These are phyloP conservation scores for Gnomoniopsis smithogilvyi DNA, from an alignment of 2,329 filamentous ascomycete genomes.

Conservation along the genomic window DNA sequence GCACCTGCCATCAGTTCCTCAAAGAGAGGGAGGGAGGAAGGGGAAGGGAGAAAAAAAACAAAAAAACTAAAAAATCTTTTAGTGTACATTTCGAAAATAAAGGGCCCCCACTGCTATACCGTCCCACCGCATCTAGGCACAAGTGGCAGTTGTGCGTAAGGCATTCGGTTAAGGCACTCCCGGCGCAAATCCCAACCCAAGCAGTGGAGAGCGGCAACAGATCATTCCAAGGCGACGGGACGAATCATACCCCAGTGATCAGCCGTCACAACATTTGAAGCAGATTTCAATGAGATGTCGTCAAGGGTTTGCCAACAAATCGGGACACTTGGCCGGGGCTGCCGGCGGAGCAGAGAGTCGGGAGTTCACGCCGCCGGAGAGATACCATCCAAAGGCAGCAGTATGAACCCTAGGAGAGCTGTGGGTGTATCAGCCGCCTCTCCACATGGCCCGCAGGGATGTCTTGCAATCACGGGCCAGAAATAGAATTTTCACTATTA, in stretches of 20 bases:
- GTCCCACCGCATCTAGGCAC: not conserved
- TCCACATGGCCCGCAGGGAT: slow-evolving; percentile 15
- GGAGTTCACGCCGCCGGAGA: slow-evolving; percentile 11
- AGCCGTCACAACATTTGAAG: slow-evolving; percentile 10
- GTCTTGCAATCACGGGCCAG: slow-evolving; percentile 4
- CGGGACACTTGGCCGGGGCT: slow-evolving; percentile 1
- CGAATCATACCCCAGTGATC: slow-evolving; percentile 2
- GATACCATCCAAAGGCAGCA: slow-evolving; percentile 3
- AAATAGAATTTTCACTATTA: slow-evolving; percentile 1
- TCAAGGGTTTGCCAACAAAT: slow-evolving; percentile 6
- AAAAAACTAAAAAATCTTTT: not conserved
- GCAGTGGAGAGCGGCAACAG: slow-evolving; percentile 7
- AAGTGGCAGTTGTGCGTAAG: slow-evolving; percentile 11
- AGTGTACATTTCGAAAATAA: not conserved
- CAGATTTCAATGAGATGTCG: slow-evolving; percentile 7
- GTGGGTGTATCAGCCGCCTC: slow-evolving; percentile 5
- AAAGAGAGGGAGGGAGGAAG: no score
- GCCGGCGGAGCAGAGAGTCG: not conserved
- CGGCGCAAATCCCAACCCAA: slow-evolving; percentile 6
- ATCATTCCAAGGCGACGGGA: slow-evolving; percentile 15
- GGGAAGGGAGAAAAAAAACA: no score
- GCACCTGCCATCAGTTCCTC: not conserved
- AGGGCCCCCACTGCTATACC: not conserved
- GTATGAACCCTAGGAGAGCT: slow-evolving; percentile 6
- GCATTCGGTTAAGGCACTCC: not conserved